phyloP scores from a whole-genome alignment of 2,329 filamentous ascomycete genomes.

The Diaporthe caulivora region DNA sequence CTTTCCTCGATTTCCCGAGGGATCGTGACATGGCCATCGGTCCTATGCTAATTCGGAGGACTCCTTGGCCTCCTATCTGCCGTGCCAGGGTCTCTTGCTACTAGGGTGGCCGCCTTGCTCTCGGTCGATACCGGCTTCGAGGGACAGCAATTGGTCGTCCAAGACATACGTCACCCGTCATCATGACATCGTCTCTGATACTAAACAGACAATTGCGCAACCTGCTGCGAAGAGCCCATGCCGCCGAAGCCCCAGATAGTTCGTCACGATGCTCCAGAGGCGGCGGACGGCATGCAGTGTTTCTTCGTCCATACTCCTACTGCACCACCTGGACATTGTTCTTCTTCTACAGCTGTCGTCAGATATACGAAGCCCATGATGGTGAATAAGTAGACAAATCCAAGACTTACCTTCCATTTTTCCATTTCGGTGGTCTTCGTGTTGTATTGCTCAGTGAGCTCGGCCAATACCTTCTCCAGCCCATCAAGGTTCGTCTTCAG shows the following conservation, averaged over 20 bases:
- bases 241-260: neutral
- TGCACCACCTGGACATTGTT: conserved; percentile 90
- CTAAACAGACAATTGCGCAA: neutral
- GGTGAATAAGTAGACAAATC: too few species aligned
- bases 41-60: conserved; percentile 42
- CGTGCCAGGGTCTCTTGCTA: conserved; percentile 37
- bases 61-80: conserved; percentile 42
- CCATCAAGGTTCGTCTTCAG: conserved; percentile 95
- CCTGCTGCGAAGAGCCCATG: neutral
- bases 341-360: conserved; percentile 74
- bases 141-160: neutral
- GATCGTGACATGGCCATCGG: conserved; percentile 20
- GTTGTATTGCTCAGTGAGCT: conserved; percentile 97
- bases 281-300: conserved; percentile 26
- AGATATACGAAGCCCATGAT: neutral
- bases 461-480: conserved; percentile 92
- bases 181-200: neutral
- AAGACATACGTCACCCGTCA: conserved; percentile 15
- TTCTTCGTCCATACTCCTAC: conserved; percentile 62
- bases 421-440: conserved; percentile 94
- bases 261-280: neutral
- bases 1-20: conserved; percentile 16
- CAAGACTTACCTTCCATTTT: conserved; percentile 90
- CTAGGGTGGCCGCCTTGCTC: conserved; percentile 35
- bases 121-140: neutral